Percentiles rank a stretch among this genome's conserved stretches.
These are phyloP conservation scores for Globisporangium uncinulatum DNA, from an alignment of 352 stramenopile species.

Conservation along the genomic window DNA sequence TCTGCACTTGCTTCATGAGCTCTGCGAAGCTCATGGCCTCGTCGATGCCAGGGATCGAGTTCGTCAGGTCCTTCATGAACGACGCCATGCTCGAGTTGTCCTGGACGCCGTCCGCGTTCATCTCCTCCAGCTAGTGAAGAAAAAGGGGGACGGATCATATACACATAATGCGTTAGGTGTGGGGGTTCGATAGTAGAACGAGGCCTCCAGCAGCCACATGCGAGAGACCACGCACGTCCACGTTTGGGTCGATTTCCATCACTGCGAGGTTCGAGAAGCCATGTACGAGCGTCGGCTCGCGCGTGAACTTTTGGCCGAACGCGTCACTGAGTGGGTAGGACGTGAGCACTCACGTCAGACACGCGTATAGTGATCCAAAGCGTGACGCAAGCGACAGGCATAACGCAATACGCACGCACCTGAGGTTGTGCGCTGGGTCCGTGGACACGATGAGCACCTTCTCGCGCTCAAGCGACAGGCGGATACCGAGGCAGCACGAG, in stretches of 20 bases:
- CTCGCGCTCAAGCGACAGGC: conserved; percentile 85
- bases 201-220: background rate
- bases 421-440: conserved; percentile 99
- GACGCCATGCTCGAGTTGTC: conserved; percentile 89
- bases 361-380: background rate
- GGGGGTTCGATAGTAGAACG: background rate
- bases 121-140: conserved; percentile 61
- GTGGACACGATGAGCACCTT: conserved; percentile 99
- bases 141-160: background rate
- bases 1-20: conserved; percentile 98
- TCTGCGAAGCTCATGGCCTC: conserved; percentile 99
- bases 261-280: conserved; percentile 97
- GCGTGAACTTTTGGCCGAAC: conserved; percentile 99
- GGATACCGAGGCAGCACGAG: conserved; percentile 96
- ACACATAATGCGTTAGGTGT: background rate
- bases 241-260: conserved; percentile 98
- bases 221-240: conserved; percentile 44
- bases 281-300: conserved; percentile 96
- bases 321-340: conserved; percentile 81
- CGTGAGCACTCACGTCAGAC: background rate
- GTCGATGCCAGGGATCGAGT: conserved; percentile 98
- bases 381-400: background rate
- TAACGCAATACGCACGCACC: conserved; percentile 22
- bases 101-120: conserved; percentile 74
- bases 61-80: conserved; percentile 97